Evolutionary conservation across 2,329 filamentous ascomycete species (phyloP), one percentile per base, ranked within the genome.

Genomic region (Canariomyces notabilis): DNA sequence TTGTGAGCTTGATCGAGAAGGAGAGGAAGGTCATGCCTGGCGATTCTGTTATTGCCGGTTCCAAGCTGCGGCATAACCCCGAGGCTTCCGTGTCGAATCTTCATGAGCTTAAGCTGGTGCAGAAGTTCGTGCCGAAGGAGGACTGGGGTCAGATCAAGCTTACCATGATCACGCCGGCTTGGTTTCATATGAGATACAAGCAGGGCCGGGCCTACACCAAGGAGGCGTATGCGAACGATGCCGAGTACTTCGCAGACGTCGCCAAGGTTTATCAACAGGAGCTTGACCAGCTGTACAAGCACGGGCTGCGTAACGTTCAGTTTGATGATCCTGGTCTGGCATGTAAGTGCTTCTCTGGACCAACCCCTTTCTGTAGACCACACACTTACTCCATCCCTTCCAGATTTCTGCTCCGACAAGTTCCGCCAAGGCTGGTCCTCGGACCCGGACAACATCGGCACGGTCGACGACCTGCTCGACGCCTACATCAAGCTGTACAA

Each of bases 401-500:
- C 44, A 84, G 81, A 87, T 64, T 88, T 88, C 66, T 88, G 84
- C 67, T 84, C 80, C 16, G 72, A 84, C 47, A 79, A 82, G 61
- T 87, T 87, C 76, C 75, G 85, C 29, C 67, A 77, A 38, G 84
- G 83, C 14, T 88, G 83, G 79, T 76, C 77, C 44, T 75, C 76
- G 12, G 85, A 89, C 61, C 66, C 74, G 38, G 74, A 81, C 57
- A 88, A 89, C 61, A 76, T 76, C 43, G 79, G 81, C 63, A 77
- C 77, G 1, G 77, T 84, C 6, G 83, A 87, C 38, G 80, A 83
- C 55, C 79, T 88, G 36, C 76, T 90, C 18, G 82, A 87, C 56
- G 78, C 82, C 21, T 90, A 90, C 67, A 85, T 90, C 63, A 72
- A 76, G 51, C 78, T 87, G 54, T 89, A 89, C 73, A 89, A 89